Percentiles rank a stretch among this genome's conserved stretches.
phyloP scores from a whole-genome alignment of 768 basidiomycete genomes.

The Suillus decipiens region DNA sequence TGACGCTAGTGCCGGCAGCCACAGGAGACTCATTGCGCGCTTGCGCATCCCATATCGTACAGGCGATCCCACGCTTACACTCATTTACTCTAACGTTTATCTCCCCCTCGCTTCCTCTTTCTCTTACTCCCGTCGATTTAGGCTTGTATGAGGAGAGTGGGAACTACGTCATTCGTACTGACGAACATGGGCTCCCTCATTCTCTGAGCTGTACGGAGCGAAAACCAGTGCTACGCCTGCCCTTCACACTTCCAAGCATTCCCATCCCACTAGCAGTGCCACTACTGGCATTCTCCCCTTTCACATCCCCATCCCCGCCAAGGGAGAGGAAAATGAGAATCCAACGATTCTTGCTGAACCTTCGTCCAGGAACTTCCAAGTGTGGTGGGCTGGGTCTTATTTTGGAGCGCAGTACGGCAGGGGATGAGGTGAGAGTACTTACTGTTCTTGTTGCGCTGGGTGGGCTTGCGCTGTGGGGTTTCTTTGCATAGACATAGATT shows the following conservation, averaged over 20 bases:
- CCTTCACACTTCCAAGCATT: slow-evolving; percentile 30
- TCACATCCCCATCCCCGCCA: slow-evolving; percentile 33
- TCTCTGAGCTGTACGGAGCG: slow-evolving; percentile 54
- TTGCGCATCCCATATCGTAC: slow-evolving; percentile 65
- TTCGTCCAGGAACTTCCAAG: slow-evolving; percentile 38
- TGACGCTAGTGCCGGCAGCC: slow-evolving; percentile 68
- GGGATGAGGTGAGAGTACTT: slow-evolving; percentile 57
- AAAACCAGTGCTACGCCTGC: slow-evolving; percentile 27
- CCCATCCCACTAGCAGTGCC: slow-evolving; percentile 32
- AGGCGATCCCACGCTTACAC: slow-evolving; percentile 63
- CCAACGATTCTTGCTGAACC: slow-evolving; percentile 26
- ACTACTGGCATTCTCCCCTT: slow-evolving; percentile 18
- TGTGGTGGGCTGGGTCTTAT: slow-evolving; percentile 46
- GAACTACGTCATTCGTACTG: slow-evolving; percentile 56
- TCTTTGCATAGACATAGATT: slow-evolving; percentile 24
- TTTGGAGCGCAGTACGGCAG: slow-evolving; percentile 60
- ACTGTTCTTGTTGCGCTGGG: slow-evolving; percentile 28
- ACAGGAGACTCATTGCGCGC: slow-evolving; percentile 60
- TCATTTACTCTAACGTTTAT: slow-evolving; percentile 69
- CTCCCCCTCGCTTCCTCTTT: slow-evolving; percentile 53
- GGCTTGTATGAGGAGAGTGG: slow-evolving; percentile 47
- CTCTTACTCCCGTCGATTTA: slow-evolving; percentile 44
- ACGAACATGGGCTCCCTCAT: slow-evolving; percentile 65
- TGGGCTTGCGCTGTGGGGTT: slow-evolving; percentile 34
- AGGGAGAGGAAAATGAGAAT: slow-evolving; percentile 26